phyloP scores from a whole-genome alignment of 306 rosid species.

The Vicia sativa region DNA sequence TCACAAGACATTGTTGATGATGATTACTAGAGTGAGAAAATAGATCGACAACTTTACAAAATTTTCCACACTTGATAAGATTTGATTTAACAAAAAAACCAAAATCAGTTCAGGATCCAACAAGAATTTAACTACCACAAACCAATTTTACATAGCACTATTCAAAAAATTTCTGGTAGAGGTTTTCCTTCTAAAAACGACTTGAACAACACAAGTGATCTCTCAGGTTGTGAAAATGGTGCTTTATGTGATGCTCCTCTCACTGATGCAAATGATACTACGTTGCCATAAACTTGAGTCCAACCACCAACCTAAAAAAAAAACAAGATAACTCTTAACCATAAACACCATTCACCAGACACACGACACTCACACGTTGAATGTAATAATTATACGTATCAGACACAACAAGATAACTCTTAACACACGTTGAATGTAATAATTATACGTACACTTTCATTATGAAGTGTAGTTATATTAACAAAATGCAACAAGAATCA shows the following conservation, averaged over 20 bases:
- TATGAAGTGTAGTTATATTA: not conserved
- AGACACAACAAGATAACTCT: no score
- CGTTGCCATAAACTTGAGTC: constrained; percentile 92
- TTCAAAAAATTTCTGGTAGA: constrained; percentile 69
- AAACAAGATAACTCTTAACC: not conserved
- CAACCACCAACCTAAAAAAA: constrained; percentile 88
- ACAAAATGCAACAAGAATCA: constrained; percentile 32
- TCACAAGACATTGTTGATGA: no score
- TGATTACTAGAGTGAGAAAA: no score
- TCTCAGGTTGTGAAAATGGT: constrained; percentile 94
- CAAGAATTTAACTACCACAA: constrained; percentile 25
- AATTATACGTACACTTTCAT: not conserved
- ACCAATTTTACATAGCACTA: constrained; percentile 19
- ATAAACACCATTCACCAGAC: not conserved
- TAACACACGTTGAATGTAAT: not conserved
- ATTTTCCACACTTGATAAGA: constrained; percentile 24
- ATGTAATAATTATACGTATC: no score
- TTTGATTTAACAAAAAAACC: not conserved
- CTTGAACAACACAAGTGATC: constrained; percentile 85
- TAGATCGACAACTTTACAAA: constrained; percentile 39
- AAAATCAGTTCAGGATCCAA: no score
- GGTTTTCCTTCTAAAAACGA: constrained; percentile 71
- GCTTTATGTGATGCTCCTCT: constrained; percentile 99
- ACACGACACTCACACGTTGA: not conserved
- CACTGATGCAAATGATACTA: constrained; percentile 85